These are phyloP conservation scores for Saccharomyces hybrid DNA, from an alignment of 1,139 yeast species.

Conservation along the genomic window DNA sequence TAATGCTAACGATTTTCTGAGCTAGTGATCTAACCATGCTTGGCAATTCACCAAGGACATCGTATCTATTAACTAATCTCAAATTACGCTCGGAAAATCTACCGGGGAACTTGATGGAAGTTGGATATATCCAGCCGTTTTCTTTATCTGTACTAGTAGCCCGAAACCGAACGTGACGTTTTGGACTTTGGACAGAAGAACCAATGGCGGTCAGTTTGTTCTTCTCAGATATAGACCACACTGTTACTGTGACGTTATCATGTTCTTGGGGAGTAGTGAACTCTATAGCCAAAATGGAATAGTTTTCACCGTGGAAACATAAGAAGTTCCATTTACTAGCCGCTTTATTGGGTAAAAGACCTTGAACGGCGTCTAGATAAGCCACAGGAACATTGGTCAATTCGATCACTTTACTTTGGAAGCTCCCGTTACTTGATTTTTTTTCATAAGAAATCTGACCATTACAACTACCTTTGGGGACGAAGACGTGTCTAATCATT, in stretches of 20 bases:
- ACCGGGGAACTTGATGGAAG: slow-evolving; percentile 46
- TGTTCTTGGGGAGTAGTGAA: slow-evolving; percentile 77
- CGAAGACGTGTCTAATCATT: slow-evolving; percentile 50
- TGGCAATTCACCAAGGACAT: slow-evolving; percentile 87
- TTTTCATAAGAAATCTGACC: slow-evolving; percentile 44
- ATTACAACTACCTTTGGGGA: slow-evolving; percentile 65
- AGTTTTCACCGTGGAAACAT: slow-evolving; percentile 63
- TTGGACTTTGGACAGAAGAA: slow-evolving; percentile 29
- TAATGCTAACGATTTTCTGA: slow-evolving; percentile 75
- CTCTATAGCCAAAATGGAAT: slow-evolving; percentile 73
- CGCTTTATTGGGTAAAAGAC: slow-evolving; percentile 91
- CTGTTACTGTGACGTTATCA: slow-evolving; percentile 59
- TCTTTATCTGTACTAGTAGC: slow-evolving; percentile 45
- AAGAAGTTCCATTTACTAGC: slow-evolving; percentile 85
- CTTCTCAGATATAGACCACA: slow-evolving; percentile 60
- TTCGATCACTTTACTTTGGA: slow-evolving; percentile 13
- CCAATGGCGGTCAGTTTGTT: slow-evolving; percentile 47
- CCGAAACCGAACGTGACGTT: slow-evolving; percentile 51
- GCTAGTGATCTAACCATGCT: slow-evolving; percentile 73
- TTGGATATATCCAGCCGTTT: slow-evolving; percentile 78
- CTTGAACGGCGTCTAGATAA: slow-evolving; percentile 87
- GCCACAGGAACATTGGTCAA: slow-evolving; percentile 47
- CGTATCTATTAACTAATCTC: slow-evolving; percentile 68
- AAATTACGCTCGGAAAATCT: slow-evolving; percentile 40
- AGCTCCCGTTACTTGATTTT: slow-evolving; percentile 17